Conservation (phyloP, 345 rosid species). For the Ailanthus altissimus region DNA sequence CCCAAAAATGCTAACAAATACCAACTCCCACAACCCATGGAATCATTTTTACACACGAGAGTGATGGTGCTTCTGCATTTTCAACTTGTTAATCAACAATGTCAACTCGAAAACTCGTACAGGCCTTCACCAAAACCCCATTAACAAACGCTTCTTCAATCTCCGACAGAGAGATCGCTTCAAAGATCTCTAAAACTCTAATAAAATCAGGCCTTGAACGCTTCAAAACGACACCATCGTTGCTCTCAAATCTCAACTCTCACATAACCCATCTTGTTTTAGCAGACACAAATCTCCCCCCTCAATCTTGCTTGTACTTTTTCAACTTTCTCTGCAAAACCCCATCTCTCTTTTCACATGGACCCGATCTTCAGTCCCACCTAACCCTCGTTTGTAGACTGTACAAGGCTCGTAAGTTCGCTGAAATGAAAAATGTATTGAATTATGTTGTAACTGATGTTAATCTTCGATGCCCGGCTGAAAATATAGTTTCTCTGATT, state of each 20-base stretch:
- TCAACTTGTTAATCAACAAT: conserved; percentile 13
- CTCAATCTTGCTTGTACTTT: conserved; percentile 55
- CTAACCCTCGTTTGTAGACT: conserved; percentile 47
- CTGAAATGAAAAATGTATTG: conserved; percentile 50
- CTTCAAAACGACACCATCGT: conserved; percentile 37
- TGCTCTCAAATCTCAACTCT: conserved; percentile 52
- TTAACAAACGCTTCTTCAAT: conserved; percentile 20
- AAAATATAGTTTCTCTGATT: conserved; percentile 39
- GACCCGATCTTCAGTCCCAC: conserved; percentile 55
- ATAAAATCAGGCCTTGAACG: conserved; percentile 36
- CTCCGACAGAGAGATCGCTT: conserved; percentile 30
- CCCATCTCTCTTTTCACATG: conserved; percentile 34
- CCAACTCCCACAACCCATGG: too few relatives aligned
- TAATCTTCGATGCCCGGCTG: conserved; percentile 36
- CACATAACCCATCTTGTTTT: conserved; percentile 48
- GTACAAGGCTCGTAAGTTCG: conserved; percentile 45
- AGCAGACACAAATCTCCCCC: conserved; percentile 48
- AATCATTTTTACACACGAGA: too few relatives aligned
- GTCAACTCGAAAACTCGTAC: conserved; percentile 37
- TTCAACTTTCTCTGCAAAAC: conserved; percentile 47
- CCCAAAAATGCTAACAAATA: too few relatives aligned
- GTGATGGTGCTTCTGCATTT: too few relatives aligned
- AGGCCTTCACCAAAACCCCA: conserved; percentile 22
- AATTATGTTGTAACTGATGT: conserved; percentile 40
- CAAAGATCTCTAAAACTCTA: conserved; percentile 30